Percentiles rank a stretch among this genome's conserved stretches.
Conservation (phyloP, 495 filamentous ascomycete species). For the Astrothelium macrocarpum region DNA sequence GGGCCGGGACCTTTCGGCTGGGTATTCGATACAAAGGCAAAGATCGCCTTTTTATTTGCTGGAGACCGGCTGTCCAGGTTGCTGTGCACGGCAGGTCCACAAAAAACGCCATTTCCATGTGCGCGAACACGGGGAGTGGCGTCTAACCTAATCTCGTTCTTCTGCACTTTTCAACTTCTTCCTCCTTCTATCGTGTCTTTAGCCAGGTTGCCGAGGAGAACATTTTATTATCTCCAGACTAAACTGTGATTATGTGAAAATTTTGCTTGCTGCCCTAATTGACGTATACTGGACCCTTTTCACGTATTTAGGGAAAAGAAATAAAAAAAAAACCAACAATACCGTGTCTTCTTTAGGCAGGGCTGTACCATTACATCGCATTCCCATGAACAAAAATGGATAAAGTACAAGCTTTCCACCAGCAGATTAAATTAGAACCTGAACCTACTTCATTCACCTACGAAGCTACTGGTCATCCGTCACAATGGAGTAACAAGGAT, state of each 20-base stretch:
- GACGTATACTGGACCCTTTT: no score
- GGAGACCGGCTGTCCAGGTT: background rate
- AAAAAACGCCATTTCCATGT: background rate
- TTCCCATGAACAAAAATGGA: constrained; percentile 4
- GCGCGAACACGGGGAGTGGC: background rate
- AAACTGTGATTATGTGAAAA: background rate
- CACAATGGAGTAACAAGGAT: constrained; percentile 14
- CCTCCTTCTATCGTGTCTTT: background rate
- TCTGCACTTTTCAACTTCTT: background rate
- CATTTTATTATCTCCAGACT: background rate
- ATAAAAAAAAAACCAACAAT: no score
- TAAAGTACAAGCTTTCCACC: background rate
- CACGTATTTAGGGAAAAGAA: no score
- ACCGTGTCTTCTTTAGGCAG: background rate
- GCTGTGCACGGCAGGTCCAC: background rate
- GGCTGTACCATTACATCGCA: background rate
- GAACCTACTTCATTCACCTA: constrained; percentile 14
- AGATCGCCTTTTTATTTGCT: background rate
- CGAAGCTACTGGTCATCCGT: constrained; percentile 8
- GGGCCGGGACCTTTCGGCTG: background rate
- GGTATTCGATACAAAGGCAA: background rate
- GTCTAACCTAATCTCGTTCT: background rate
- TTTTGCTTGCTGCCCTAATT: no score
- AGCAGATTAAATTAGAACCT: constrained; percentile 6
- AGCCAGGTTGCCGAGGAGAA: background rate